Evolutionary conservation across 2,329 filamentous ascomycete genomes (phyloP), one percentile per base, ranked within the genome.

Genomic region (Lecanicillium sp.): DNA sequence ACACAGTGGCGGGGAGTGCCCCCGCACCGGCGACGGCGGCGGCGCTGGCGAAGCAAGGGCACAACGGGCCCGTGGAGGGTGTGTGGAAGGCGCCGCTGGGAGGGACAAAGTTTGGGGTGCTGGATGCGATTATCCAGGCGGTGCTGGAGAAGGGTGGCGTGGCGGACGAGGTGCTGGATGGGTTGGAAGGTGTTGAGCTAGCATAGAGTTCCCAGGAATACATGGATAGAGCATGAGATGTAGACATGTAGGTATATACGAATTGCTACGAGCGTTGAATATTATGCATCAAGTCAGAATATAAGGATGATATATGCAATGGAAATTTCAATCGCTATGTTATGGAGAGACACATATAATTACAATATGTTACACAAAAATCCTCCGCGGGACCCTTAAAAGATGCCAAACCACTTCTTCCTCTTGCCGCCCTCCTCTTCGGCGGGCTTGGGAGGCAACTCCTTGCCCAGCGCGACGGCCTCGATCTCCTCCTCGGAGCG

Each of bases 81-180:
- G 87, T 95, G 23, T 96, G 91, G 91, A 86, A 81, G 59, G 86
- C 90, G 32, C 86, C 87, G 26, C 68, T 90, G 26, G 91, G 91
- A 32, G 91, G 91, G 2, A 81, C 91, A 30, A 90, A 87, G 70
- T 79, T 89, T 58, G 73, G 69, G 4, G 72, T 93, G 15, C 69
- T 97, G 55, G 78, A 82, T 44, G 74, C 77, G 45, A 87, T 96
- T 68, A 81, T 94, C 51, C 81, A 84, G 62, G 81, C 84, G 62
- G 86, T 90, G 26, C 65, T 95, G 50, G 80, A 86, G 61, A 80
- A 77, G 58, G 86, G 86, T 1, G 89, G 90, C 27, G 84, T 96
- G 23, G 89, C 86, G 4, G 83, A 90, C 55, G 91, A 96, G 65
- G 86, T 96, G 5, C 72, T 97, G 61, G 81, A 85, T 53, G 90